These are phyloP conservation scores for Penicillium sp. DNA, from an alignment of 2,329 filamentous ascomycete species.

Conservation along the genomic window DNA sequence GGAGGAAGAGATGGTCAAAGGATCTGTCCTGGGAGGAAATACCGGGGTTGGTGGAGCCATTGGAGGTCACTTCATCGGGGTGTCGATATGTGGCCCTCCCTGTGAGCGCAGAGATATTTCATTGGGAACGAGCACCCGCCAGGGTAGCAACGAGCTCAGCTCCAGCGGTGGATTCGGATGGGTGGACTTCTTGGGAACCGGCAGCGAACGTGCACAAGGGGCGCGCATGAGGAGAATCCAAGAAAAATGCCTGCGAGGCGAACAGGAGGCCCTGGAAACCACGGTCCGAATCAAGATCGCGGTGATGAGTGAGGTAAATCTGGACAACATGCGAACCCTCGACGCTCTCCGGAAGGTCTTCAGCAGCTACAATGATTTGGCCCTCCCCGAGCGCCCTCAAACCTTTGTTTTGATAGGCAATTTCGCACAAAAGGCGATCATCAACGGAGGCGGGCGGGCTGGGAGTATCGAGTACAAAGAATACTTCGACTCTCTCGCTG, in stretches of 20 bases:
- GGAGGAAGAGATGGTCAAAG: constrained; percentile 69
- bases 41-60: constrained; percentile 84
- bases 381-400: constrained; percentile 63
- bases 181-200: constrained; percentile 92
- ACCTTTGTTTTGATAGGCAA: constrained; percentile 81
- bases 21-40: constrained; percentile 67
- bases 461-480: constrained; percentile 97
- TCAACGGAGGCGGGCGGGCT: constrained; percentile 63
- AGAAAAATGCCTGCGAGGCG: constrained; percentile 55
- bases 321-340: constrained; percentile 77
- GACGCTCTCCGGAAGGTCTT: constrained; percentile 78
- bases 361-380: constrained; percentile 63
- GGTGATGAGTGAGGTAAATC: constrained; percentile 79
- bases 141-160: constrained; percentile 34
- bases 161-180: constrained; percentile 84
- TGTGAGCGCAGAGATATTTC: constrained; percentile 79
- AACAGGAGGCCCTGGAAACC: constrained; percentile 23
- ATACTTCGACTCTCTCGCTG: constrained; percentile 82
- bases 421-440: constrained; percentile 60
- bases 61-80: constrained; percentile 84
- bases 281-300: constrained; percentile 54
- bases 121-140: constrained; percentile 61
- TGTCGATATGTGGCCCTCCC: constrained; percentile 86
- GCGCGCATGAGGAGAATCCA: constrained; percentile 78
- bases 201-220: constrained; percentile 80